Evolutionary conservation across 2,329 filamentous ascomycete genomes (phyloP), one percentile per base, ranked within the genome.

Genomic region (Alternaria sp.): DNA sequence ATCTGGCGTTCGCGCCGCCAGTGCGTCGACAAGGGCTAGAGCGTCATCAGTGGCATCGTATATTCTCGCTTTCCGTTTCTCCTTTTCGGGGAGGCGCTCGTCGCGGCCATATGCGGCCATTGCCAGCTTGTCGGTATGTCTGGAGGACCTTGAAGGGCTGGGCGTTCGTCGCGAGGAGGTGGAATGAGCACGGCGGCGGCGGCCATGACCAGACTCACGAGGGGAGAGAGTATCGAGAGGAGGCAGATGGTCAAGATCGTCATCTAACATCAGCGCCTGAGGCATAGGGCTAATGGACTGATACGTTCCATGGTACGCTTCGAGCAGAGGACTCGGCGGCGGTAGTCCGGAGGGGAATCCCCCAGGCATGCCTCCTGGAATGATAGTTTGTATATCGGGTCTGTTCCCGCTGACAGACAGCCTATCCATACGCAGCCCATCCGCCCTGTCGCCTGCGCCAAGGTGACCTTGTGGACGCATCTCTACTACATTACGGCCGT

Each of bases 261-360:
- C 79, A 51, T 83, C 74, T 23, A 94, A 83, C 71, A 88, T 83
- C 61, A 88, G 83, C 1, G 94, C 93, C 0, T 93, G 93, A 0
- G 94, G 94, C 93, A 97, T 97, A 0, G 95, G 94, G 0, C 94
- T 97, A 72, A 96, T 92, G 61, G 92, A 93, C 80, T 98, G 95
- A 73, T 97, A 98, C 0, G 94, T 97, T 43, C 95, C 95, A 66
- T 90, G 91, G 80, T 98, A 98, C 1, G 96, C 90, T 81, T 98
- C 95, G 2, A 97, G 87, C 53, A 98, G 84, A 1, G 95, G 96
- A 66, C 93, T 97, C 1, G 88, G 88, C 0, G 93, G 93, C 2
- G 93, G 87, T 47, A 85, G 77, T 32, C 75, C 80, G 17, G 28
- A 32, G n/a, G 53, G 43, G 21, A 50, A 58, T 6, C 57, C 67